These are phyloP conservation scores for Syzygium syzygioides DNA, from an alignment of 441 rosid species.

Conservation along the genomic window DNA sequence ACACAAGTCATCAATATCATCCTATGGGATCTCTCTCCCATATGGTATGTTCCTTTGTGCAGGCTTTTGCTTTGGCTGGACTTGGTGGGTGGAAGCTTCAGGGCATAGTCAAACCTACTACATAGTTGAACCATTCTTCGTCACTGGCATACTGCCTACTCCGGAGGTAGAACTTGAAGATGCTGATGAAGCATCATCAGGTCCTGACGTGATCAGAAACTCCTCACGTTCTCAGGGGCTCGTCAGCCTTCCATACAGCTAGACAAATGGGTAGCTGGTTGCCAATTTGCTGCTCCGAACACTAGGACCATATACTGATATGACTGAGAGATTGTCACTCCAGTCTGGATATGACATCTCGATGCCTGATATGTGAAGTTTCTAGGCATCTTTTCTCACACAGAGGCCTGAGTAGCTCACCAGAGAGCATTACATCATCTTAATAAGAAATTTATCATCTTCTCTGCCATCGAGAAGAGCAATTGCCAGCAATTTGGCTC, in stretches of 20 bases:
- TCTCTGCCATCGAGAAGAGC: not conserved
- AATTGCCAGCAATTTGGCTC: not conserved
- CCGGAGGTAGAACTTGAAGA: not conserved
- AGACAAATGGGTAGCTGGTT: not conserved
- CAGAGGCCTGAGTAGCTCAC: not conserved
- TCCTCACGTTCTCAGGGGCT: not conserved
- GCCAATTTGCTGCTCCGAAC: not conserved
- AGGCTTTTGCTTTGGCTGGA: slow-evolving; percentile 81
- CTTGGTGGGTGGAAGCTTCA: slow-evolving; percentile 94
- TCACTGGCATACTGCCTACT: not conserved
- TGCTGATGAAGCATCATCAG: not conserved
- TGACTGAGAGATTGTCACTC: not conserved
- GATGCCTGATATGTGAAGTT: not conserved
- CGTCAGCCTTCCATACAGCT: not conserved
- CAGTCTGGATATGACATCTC: not conserved
- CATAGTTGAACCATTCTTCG: not conserved
- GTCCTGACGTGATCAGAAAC: not conserved
- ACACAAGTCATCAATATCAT: not conserved
- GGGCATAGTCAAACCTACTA: slow-evolving; percentile 63
- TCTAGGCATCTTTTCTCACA: not conserved
- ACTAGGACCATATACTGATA: not conserved
- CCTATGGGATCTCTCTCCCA: slow-evolving; percentile 4
- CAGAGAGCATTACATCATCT: not conserved
- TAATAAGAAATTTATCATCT: not conserved
- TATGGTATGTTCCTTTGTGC: slow-evolving; percentile 14